Evolutionary conservation across 257 asterid genomes (phyloP), one percentile per base, ranked within the genome.

Genomic region (Ballota nigra): DNA sequence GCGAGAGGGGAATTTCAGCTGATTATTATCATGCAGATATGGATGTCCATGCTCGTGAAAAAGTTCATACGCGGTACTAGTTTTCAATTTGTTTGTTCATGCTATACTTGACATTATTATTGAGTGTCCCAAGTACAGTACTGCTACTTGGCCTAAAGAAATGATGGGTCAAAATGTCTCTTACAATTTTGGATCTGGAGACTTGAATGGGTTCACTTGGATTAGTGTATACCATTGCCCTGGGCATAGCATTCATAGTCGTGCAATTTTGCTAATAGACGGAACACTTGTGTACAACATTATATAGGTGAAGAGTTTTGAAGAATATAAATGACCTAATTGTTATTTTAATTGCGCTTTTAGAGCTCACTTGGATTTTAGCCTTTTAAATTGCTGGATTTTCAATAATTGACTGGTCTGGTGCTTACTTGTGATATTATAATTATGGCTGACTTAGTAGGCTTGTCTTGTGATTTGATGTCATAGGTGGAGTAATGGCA

Each of bases 1-100:
- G 85, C 4, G 89, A 78, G 22, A 85, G 92, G 76, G 96, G 95
- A 78, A 85, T 89, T 67, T 79, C 84, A 18, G 96, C 99, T 81
- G 97, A 84, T 82, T 82, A 85, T 75, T 94, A 94, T 79, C 99
- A 94, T 81, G 99, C 99, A 11, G 96, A 94, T 78, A 87, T 90
- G 96, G 96, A 94, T 84, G 91, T 78, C 58, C 76, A 83, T 79
- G 96, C 87, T 69, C 94, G 99, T 28, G 95, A 89, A 80, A 89
- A 83, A 76, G 96, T 94, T 74, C 99, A 94, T 78, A 78, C 69
- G 73, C 47, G 96, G 99, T 89, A 82, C 67, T 66, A 75, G 18
- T 73, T 82, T 59, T 49, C 68, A 4, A 67, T 65, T 66, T 77
- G 24, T 70, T 70, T 63, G 71, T 68, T 69, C 69, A 29, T 61